Base-by-base conservation (phyloP, 345 rosid species). In the Heritiera fomes region DNA sequence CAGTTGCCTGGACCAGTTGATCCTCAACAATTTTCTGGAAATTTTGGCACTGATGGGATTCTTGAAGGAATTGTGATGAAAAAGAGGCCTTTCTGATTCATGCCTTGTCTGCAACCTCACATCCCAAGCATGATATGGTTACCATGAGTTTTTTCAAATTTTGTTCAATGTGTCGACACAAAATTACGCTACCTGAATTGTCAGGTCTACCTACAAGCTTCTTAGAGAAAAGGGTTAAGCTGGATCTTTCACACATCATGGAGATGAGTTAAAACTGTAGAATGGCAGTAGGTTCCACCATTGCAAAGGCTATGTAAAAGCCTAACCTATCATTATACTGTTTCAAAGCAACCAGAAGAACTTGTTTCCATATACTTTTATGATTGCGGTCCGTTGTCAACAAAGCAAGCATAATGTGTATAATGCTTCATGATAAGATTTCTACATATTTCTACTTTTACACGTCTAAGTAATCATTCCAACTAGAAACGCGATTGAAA, bases 61-160 rank as follows among this genome's bases (percentile, higher is more conserved):
- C 87, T 94, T 9, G 97, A 90, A 76, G 98, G 91, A 4, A 66
- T 87, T 76, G 98, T 92, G 78, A 90, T 89, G 90, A 94, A 91
- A 87, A 79, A 70, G 67, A 52, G 81, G 14, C 63, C 12, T 7
- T 23, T 23, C 17, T 70, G 30, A 20, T 46, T 52, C 52, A 43
- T 43, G 50, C 14, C 55, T 45, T 41, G 55, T 43, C 34, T 68
- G 6, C 20, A 68, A 20, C 32, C 73, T 41, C 23, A 2, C 49
- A 67, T 67, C 56, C 2, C 60, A 55, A 55, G 23, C 60, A 6
- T 55, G 8, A 6, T 0, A 34, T 1, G 23, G 1, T 55, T 18
- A 53, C 58, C n/a, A 15, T 53, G n/a, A 53, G 20, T 15, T 53
- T 15, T 50, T n/a, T 53, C 58, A 53, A 53, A 4, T 23, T 23